Evolutionary conservation across 2,329 filamentous ascomycete genomes (phyloP).

Genomic region (Beauveria rudraprayagi): DNA sequence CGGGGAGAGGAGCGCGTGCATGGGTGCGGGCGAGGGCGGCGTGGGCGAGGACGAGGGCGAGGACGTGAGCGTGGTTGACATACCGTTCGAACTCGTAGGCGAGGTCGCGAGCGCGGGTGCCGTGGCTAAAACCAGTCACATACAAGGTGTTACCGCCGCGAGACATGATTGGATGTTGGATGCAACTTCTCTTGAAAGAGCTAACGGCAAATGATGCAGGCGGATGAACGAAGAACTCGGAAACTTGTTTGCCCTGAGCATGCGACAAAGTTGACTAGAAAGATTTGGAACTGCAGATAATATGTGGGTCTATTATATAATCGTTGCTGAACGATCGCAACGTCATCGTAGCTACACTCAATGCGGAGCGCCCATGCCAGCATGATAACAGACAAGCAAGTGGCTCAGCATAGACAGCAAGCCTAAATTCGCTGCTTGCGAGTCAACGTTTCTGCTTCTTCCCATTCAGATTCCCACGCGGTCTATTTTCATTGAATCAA

Average conservation of each 20-base stretch:
- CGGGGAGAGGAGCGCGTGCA: slow-evolving; percentile 15
- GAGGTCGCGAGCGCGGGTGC: slow-evolving; percentile 96
- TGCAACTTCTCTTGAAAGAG: not conserved
- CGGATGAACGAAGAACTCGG: not conserved
- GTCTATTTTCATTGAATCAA: not conserved
- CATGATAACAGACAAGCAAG: not conserved
- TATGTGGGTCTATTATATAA: slow-evolving; percentile 9
- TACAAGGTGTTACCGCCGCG: slow-evolving; percentile 90
- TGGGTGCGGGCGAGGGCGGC: slow-evolving; percentile 40
- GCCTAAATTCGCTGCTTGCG: not conserved
- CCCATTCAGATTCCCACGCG: not conserved
- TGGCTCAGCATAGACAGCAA: not conserved
- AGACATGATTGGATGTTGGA: slow-evolving; percentile 61
- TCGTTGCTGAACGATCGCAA: not conserved
- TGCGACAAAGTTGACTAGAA: slow-evolving; percentile 5
- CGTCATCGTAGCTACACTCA: slow-evolving; percentile 5
- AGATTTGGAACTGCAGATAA: not conserved
- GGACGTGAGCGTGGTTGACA: slow-evolving; percentile 52
- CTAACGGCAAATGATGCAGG: slow-evolving; percentile 6
- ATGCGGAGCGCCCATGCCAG: not conserved
- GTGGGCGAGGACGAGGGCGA: slow-evolving; percentile 28
- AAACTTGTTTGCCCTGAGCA: slow-evolving; percentile 8
- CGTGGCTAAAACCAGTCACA: slow-evolving; percentile 98
- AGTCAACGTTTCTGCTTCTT: not conserved
- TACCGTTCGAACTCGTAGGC: slow-evolving; percentile 99